These are phyloP conservation scores for Aegilops sharonensis DNA, from an alignment of 176 grass and related monocot genomes.

Conservation along the genomic window DNA sequence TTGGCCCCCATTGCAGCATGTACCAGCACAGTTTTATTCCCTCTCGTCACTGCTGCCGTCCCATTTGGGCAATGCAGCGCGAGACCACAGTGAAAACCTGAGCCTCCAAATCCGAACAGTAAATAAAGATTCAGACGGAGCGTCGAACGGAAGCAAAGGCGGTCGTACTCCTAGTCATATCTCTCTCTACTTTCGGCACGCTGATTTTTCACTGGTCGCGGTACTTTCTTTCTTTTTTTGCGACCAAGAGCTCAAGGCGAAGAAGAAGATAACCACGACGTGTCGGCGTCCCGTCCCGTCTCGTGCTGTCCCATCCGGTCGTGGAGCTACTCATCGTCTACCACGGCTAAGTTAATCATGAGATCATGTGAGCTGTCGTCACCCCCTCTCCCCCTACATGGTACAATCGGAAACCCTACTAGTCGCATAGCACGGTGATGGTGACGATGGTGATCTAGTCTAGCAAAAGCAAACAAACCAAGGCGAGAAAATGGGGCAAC, in stretches of 20 bases:
- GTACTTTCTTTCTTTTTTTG: neutral
- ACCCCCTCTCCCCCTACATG: neutral
- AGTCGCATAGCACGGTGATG: neutral
- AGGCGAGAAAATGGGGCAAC: neutral
- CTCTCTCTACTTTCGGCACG: neutral
- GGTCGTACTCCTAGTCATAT: neutral
- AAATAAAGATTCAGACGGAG: neutral
- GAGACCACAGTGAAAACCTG: neutral
- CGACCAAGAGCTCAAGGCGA: neutral
- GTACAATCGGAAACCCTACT: neutral
- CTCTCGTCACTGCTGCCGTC: neutral
- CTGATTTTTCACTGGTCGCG: neutral
- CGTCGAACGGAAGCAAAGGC: conserved; percentile 32
- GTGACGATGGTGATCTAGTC: neutral
- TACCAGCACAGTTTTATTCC: neutral
- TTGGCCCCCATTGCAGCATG: neutral
- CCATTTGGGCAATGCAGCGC: neutral
- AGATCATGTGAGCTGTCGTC: neutral
- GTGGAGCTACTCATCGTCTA: conserved; percentile 9
- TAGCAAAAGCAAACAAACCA: neutral
- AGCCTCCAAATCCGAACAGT: neutral
- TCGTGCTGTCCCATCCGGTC: neutral
- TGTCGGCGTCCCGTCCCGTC: neutral
- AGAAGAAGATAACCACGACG: neutral
- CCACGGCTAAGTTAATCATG: neutral